Base-by-base conservation (phyloP, 352 stramenopile species). In the Globisporangium nunn region DNA sequence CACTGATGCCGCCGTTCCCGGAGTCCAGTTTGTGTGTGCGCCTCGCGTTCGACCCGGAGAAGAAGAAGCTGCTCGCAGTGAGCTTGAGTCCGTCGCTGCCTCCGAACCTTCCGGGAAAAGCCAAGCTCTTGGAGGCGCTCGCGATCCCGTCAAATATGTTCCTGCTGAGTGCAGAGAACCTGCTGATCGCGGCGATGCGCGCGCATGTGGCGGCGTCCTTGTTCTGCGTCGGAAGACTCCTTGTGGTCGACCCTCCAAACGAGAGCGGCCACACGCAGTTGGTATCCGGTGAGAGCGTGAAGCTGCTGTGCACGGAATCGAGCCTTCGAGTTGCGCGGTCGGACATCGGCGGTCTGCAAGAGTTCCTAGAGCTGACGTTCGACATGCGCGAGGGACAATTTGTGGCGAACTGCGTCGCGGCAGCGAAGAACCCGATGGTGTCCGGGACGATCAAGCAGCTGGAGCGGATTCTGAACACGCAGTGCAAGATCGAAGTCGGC, bases 291-390 rank as follows among this genome's bases (percentile, higher is more conserved):
- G 84, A 93, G 59, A 72, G 75, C 61, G 81, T 91, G 6, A 67
- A 68, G n/a, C 61, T 93, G 47, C 48, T 80, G 23, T 86, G 68
- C 61, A 76, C 78, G 7, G 61, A 74, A 4, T 78, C 78, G 17
- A 88, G 75, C 57, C 71, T 93, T 28, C 77, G 71, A 17, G 70
- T 93, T 7, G 68, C 78, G 2, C 71, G 84, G 5, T 69, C 78
- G 5, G 84, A 93, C 59, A 91, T 90, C 70, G 78, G 79, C 4
- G 84, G 84, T 28, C 60, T 93, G 43, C 69, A 87, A 53, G 75
- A 91, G 56, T 88, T 85, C 59, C 51, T 93, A 17, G 77, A 88
- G 47, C 61, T 93, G n/a, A 84, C 79, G 23, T 93, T 93, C 61
- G 81, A 93, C 50, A 77, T 91, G 61, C 79, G 81, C 15, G 72